Base-by-base conservation (phyloP, 495 filamentous ascomycete species). In the Penicillium mononematosum region DNA sequence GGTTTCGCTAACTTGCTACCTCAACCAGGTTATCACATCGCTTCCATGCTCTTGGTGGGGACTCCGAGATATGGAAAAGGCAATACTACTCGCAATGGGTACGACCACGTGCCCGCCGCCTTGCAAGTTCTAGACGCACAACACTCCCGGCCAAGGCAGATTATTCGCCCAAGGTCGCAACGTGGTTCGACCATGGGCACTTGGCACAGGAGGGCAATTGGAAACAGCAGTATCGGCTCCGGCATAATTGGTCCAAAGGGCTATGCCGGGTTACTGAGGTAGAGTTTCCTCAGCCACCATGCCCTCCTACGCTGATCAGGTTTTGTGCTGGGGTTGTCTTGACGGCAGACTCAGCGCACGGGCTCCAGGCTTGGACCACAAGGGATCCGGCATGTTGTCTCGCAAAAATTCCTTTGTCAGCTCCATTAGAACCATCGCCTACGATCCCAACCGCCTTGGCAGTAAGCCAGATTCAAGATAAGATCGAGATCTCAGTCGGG, bases 1-100 rank as follows among this genome's bases (percentile, higher is more conserved):
- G 25, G 16, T 56, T 11, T 25, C 32, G 42, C 31, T 53, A 20
- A 58, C 9, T 22, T 65, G 12, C 65, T 29, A 7, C 58, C 19
- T 1, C 49, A 22, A 53, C 4, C 53, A 90, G 88, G 45, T 71
- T 95, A 25, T 96, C 91, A n/a, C 85, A 74, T 44, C 88, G 85
- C 41, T 90, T 96, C 64, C 79, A 86, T 62, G 74, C 72, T n/a
- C 77, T 98, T 14, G 80, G 89, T 17, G 80, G 80, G 57, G 94
- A 98, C 72, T 87, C 88, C 11, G 90, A 96, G 67, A 74, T 98
- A 47, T 98, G 94, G 94, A 96, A 93, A 73, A 79, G 81, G 9
- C 79, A 88, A 32, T 98, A 96, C 74, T 96, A 96, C 75, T 80
- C 84, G 32, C 85, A 88, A 58, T 98, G 96, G 73, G 92, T 98